These are phyloP conservation scores for Russula brevipes DNA, from an alignment of 768 basidiomycete species.

Conservation along the genomic window DNA sequence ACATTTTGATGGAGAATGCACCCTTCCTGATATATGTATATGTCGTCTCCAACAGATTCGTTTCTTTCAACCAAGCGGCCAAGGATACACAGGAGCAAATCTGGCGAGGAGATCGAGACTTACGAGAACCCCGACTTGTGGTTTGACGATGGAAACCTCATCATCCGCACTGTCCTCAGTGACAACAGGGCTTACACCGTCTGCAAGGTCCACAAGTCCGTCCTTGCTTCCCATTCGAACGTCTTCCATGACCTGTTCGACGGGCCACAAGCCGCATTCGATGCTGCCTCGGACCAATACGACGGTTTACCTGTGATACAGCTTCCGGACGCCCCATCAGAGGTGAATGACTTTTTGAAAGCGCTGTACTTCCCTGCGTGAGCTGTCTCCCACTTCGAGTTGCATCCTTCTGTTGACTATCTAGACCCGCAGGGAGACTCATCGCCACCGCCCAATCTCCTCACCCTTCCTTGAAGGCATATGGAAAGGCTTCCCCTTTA, in stretches of 20 bases:
- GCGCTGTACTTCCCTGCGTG: slow-evolving; percentile 23
- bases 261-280: slow-evolving; percentile 11
- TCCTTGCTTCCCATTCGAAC: slow-evolving; percentile 19
- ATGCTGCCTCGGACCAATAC: slow-evolving; percentile 18
- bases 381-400: neutral
- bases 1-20: neutral
- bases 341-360: slow-evolving; percentile 17
- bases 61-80: slow-evolving; percentile 8
- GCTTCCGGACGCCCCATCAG: slow-evolving; percentile 19
- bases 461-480: slow-evolving; percentile 21
- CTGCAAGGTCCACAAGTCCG: slow-evolving; percentile 23
- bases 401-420: neutral
- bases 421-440: slow-evolving; percentile 12
- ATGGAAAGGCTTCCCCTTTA: slow-evolving; percentile 22
- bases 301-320: slow-evolving; percentile 23
- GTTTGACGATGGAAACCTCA: slow-evolving; percentile 24
- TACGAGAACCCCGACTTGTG: slow-evolving; percentile 21
- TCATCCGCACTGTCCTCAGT: slow-evolving; percentile 14
- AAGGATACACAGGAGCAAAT: slow-evolving; percentile 5
- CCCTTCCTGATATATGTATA: neutral
- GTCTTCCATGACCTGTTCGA: slow-evolving; percentile 21
- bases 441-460: slow-evolving; percentile 18
- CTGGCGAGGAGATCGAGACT: slow-evolving; percentile 10
- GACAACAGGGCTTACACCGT: slow-evolving; percentile 3
- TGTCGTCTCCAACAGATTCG: slow-evolving; percentile 21